Conservation (phyloP, 1,284 basidiomycete genomes). For the Athelia psychrophila region DNA sequence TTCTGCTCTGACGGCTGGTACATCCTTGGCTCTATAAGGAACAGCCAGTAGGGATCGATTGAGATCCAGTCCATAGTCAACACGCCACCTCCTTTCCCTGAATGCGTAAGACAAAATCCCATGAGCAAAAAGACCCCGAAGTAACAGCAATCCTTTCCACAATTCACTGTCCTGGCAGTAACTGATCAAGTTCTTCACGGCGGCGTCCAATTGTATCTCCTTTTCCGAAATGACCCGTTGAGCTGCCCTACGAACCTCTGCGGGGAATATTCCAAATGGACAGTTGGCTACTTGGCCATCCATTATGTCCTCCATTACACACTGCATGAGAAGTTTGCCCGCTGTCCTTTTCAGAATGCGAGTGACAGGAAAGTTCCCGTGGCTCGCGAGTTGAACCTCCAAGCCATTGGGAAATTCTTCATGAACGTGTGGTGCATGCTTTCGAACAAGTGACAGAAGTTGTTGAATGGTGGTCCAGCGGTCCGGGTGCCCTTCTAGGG, state of each 20-base stretch:
- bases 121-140: constrained; percentile 22
- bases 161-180: not conserved
- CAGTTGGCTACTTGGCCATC: constrained; percentile 18
- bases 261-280: constrained; percentile 15
- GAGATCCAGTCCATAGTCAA: constrained; percentile 26
- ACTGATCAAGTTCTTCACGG: not conserved
- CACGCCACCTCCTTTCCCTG: constrained; percentile 22
- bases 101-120: constrained; percentile 23
- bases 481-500: constrained; percentile 1
- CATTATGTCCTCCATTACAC: constrained; percentile 16
- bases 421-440: not conserved
- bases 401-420: not conserved
- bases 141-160: constrained; percentile 21
- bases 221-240: constrained; percentile 19
- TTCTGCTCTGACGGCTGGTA: constrained; percentile 26
- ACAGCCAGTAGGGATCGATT: constrained; percentile 23
- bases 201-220: not conserved
- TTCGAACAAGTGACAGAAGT: constrained; percentile 2
- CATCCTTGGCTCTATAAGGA: constrained; percentile 28
- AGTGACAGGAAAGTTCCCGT: not conserved
- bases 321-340: not conserved
- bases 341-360: not conserved
- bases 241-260: constrained; percentile 13
- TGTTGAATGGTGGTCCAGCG: constrained; percentile 4
- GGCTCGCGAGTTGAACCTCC: not conserved